Evolutionary conservation across 139 green algal genomes (phyloP), one percentile per base, ranked within the genome.

Genomic region (Asterochloris sp.): DNA sequence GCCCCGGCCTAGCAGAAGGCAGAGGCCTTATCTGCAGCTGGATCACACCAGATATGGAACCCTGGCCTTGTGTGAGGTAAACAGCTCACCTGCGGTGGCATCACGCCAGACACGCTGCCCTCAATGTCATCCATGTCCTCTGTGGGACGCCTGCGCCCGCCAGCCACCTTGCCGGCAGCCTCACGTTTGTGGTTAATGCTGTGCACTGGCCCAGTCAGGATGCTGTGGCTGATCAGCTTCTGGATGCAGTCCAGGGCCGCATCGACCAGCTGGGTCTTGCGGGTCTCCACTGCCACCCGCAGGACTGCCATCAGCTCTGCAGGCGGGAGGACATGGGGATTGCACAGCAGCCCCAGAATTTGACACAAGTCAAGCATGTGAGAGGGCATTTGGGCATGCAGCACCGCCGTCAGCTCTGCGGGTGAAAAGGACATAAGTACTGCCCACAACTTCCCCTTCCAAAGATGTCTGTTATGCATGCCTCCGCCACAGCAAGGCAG

Each of bases 201-300:
- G 75, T 83, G 61, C 68, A 92, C 88, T 23, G 84, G 78, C 14
- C 93, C 92, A 60, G 69, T 38, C 76, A 97, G 27, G 17, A 93
- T 76, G 74, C 88, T 85, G 82, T 96, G 94, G 10, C 95, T 92
- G 2, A 99, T 90, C 66, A 99, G 89, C 87, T 95, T 92, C 87
- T 99, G 96, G 10, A 99, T 83, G 62, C 90, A 94, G 88, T 98
- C 94, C 78, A 99, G 84, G 0, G 92, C 86, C 13, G 93, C 76
- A 83, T 98, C 96, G 23, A 97, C 88, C 62, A 98, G 84, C 73
- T 89, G 81, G 11, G 92, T 81, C 68, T 88, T 88, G 23, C 89
- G 85, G 12, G 93, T 98, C 60, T 93, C 91, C 2, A 98, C 84
- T 10, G 92, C 91, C 68, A 93, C 74, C 8, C 85, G 81, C 84